Base-by-base conservation (phyloP, 345 rosid genomes). In the Gossypium australe region DNA sequence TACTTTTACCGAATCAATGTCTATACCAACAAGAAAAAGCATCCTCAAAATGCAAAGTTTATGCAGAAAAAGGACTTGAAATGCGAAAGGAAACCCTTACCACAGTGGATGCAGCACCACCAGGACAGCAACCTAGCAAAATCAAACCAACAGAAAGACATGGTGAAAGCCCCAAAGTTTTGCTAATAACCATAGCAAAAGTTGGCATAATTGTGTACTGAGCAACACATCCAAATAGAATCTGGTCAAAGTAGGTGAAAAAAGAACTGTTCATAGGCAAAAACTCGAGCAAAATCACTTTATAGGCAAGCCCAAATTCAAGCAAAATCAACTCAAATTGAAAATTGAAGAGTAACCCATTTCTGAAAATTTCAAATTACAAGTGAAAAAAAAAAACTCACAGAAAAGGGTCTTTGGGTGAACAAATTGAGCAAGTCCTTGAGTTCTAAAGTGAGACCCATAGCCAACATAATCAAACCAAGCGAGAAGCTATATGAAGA, bases 31-130 rank as follows among this genome's bases (percentile, higher is more conserved):
- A 43, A 22, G 18, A 67, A 66, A 59, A 41, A 17, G 9, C 10
- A 56, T 51, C 34, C 9, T 24, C 56, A 56, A 17, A 66, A 10
- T n/a, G 2, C 29, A 67, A 52, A 25, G 34, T 55, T 11, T 25
- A 52, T 12, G 2, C 6, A 18, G 41, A 41, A 49, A 27, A 1
- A 0, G 20, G 70, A 34, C 38, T 34, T 34, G 6, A 34, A 34
- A 34, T 34, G 4, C 11, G 13, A 48, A 48, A 53, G 68, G 62
- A 60, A 43, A 78, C 22, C 58, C 86, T 84, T 84, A 89, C 90
- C 92, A 89, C 94, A 76, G 88, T 89, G 51, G 92, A 89, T 44
- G 94, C 92, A 3, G 92, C 86, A 57, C 92, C 94, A 25, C 89
- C 92, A 53, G 94, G 94, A 65, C 94, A 86, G 75, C 89, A 88